These are phyloP conservation scores for Colletotrichum tropicicola DNA, from an alignment of 2,329 filamentous ascomycete genomes.

Conservation along the genomic window DNA sequence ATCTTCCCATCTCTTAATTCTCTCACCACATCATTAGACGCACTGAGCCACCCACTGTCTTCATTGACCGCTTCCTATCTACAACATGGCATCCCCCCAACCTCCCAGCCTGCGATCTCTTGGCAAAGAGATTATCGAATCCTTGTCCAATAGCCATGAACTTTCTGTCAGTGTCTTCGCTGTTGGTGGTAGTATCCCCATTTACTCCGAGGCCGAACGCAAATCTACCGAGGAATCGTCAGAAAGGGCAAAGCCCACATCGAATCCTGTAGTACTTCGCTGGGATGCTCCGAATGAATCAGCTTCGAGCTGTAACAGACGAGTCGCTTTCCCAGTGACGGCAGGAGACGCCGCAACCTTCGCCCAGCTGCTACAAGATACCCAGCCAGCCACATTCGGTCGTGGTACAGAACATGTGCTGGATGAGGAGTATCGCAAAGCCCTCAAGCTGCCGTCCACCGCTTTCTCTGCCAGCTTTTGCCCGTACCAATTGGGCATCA, in stretches of 20 bases:
- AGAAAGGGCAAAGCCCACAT: not conserved
- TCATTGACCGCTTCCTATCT: too few species aligned
- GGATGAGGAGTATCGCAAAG: conserved; percentile 62
- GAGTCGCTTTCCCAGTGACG: not conserved
- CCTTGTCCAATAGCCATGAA: too few species aligned
- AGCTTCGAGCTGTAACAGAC: not conserved
- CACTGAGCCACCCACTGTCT: too few species aligned
- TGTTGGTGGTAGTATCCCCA: too few species aligned
- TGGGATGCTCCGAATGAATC: not conserved
- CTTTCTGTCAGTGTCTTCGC: too few species aligned
- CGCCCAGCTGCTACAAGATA: not conserved
- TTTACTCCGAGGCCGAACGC: too few species aligned
- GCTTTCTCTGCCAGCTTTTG: conserved; percentile 59
- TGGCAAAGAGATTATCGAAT: too few species aligned
- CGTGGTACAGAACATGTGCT: conserved; percentile 53
- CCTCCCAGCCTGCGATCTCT: too few species aligned
- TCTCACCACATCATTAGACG: too few species aligned
- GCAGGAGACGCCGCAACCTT: not conserved
- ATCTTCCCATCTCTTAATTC: too few species aligned
- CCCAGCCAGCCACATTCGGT: conserved; percentile 51
- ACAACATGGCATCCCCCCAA: too few species aligned
- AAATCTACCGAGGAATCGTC: not conserved
- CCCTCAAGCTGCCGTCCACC: conserved; percentile 56
- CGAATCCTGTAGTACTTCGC: not conserved
- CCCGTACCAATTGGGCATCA: conserved; percentile 60